Evolutionary conservation across 2,329 filamentous ascomycete genomes (phyloP).

Genomic region (Penicillium paneum): DNA sequence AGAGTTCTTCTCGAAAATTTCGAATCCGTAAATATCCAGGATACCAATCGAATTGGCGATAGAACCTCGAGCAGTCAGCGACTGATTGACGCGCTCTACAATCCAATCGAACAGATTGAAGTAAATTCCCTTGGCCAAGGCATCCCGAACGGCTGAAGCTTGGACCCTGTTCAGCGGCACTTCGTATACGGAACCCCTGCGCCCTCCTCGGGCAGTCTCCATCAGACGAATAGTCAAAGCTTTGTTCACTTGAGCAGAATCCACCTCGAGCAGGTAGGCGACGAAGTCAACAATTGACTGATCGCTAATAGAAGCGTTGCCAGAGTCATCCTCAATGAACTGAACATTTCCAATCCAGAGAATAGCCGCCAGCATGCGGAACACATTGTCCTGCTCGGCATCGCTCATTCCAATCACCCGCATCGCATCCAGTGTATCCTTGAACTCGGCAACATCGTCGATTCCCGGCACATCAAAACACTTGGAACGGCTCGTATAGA

Average conservation of each 20-base stretch:
- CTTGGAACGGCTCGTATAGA: slow-evolving; percentile 91
- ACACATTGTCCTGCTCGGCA: slow-evolving; percentile 90
- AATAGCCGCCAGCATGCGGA: slow-evolving; percentile 87
- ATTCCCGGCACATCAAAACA: slow-evolving; percentile 93
- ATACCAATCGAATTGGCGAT: slow-evolving; percentile 89
- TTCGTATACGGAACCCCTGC: slow-evolving; percentile 65
- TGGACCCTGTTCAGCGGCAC: slow-evolving; percentile 83
- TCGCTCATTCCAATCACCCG: slow-evolving; percentile 85
- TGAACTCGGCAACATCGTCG: slow-evolving; percentile 83
- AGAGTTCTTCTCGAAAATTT: slow-evolving; percentile 98
- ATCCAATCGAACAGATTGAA: slow-evolving; percentile 99
- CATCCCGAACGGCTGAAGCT: slow-evolving; percentile 82
- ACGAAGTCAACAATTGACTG: slow-evolving; percentile 91
- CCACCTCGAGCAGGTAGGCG: slow-evolving; percentile 88
- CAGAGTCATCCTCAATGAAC: slow-evolving; percentile 83
- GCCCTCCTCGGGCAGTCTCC: slow-evolving; percentile 64
- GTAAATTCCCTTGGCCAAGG: slow-evolving; percentile 92
- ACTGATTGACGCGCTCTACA: slow-evolving; percentile 84
- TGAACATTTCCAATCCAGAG: slow-evolving; percentile 94
- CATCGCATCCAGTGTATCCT: slow-evolving; percentile 92
- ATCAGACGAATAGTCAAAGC: slow-evolving; percentile 87
- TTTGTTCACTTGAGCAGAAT: slow-evolving; percentile 73
- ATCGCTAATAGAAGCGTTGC: slow-evolving; percentile 82
- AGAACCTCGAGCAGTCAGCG: slow-evolving; percentile 71
- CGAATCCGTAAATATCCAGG: slow-evolving; percentile 97